phyloP scores from a whole-genome alignment of 2,329 filamentous ascomycete genomes.

The Incumbomyces delicatus region DNA sequence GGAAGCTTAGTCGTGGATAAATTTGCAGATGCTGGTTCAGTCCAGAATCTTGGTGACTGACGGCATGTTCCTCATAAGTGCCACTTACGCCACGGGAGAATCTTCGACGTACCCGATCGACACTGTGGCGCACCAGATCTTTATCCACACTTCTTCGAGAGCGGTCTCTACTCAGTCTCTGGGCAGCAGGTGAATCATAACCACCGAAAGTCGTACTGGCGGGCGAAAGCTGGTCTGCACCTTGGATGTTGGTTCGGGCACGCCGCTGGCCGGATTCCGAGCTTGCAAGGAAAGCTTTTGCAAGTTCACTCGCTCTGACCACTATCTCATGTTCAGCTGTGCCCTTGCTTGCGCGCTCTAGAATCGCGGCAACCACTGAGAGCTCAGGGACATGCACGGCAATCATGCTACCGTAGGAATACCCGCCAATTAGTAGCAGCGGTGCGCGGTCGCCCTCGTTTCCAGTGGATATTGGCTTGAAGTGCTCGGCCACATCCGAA shows the following conservation, averaged over 20 bases:
- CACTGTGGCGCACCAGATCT: conserved; percentile 28
- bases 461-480: not conserved
- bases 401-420: conserved; percentile 84
- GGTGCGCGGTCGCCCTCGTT: not conserved
- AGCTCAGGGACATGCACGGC: conserved; percentile 58
- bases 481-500: conserved; percentile 6
- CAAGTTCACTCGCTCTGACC: conserved; percentile 56
- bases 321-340: conserved; percentile 60
- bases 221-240: not conserved
- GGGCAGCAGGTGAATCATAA: conserved; percentile 35
- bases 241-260: not conserved
- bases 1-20: conserved; percentile 30
- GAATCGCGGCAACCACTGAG: conserved; percentile 49
- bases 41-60: conserved; percentile 10
- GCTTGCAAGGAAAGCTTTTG: conserved; percentile 13
- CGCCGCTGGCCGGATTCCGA: conserved; percentile 8
- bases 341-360: conserved; percentile 43
- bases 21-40: conserved; percentile 14
- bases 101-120: conserved; percentile 22
- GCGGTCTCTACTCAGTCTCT: conserved; percentile 33
- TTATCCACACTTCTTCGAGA: conserved; percentile 29
- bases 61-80: conserved; percentile 4
- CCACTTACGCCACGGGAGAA: too few species aligned
- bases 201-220: conserved; percentile 26
- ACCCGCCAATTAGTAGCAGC: conserved; percentile 54